phyloP scores from a whole-genome alignment of 352 stramenopile species.

The Globisporangium irregulare region DNA sequence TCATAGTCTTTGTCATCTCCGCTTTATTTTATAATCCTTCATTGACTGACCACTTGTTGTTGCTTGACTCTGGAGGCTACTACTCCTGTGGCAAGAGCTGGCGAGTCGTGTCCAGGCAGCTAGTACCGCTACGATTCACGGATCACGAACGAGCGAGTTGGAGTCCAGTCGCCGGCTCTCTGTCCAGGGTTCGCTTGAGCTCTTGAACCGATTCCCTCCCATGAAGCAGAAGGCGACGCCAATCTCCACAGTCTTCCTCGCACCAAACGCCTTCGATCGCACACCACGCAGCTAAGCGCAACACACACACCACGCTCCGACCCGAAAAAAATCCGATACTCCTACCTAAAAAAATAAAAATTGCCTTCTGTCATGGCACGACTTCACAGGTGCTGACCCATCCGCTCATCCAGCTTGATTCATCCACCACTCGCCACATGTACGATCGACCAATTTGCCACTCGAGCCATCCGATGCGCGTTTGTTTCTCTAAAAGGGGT shows the following conservation, averaged over 20 bases:
- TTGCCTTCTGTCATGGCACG: background rate
- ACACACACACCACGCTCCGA: background rate
- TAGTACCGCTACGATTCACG: background rate
- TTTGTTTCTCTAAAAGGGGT: background rate
- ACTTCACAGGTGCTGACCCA: background rate
- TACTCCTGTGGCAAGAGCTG: background rate
- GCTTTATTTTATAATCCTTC: background rate
- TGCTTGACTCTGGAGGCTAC: background rate
- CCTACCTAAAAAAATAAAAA: conserved; percentile 2
- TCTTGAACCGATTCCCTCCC: background rate
- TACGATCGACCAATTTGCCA: background rate
- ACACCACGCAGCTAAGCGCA: background rate
- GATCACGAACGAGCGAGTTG: background rate
- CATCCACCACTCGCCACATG: background rate
- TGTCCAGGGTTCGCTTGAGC: background rate
- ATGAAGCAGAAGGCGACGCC: background rate
- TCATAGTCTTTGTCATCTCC: background rate
- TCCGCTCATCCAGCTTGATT: background rate
- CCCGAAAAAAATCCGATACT: background rate
- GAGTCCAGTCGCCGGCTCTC: background rate
- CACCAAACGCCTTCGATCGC: background rate
- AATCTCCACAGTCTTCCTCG: background rate
- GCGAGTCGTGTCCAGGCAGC: background rate
- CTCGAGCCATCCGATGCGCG: background rate
- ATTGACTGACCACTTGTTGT: background rate